Evolutionary conservation across 2,329 filamentous ascomycete genomes (phyloP), one percentile per base, ranked within the genome.

Genomic region (Metarhizium guizhouense): DNA sequence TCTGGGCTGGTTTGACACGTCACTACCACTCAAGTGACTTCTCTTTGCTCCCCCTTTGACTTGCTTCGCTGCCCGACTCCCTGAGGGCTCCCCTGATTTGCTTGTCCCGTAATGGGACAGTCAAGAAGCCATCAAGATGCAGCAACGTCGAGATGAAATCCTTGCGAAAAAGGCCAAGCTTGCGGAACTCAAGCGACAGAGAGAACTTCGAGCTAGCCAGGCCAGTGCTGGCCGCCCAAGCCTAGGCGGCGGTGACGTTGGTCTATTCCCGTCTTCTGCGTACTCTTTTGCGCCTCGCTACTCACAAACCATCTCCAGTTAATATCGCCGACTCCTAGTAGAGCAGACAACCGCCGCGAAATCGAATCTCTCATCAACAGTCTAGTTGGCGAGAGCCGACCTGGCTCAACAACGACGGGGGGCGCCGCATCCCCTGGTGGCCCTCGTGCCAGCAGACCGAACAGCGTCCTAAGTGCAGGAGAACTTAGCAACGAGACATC

Each of bases 111-210:
- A 56, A 81, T 81, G 79, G 74, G 76, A 72, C 66, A 71, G 65
- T 67, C 64, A 65, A 69, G 63, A 65, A 69, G 63, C 67, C 60
- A 67, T 59, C 71, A 74, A 67, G 62, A 86, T 87, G 79, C 84
- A 87, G 75, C 86, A 92, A 79, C 87, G 92, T 65, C 88, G 90
- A 77, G 91, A 96, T 78, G 94, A 99, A 78, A 96, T 99, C 64
- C 78, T 94, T 65, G 92, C 91, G 63, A 99, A 99, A 77, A 93
- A 90, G 78, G 93, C 92, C 60, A 96, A 94, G 79, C 90, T 99
- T 65, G 92, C 90, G 52, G 94, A 97, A 80, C 82, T 99, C 62
- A 96, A 96, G 76, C 84, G 89, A 59, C 91, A 96, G 75, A 84
- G 94, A 64, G 91, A 95, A 70, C 76, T 93, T 64, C 83, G 92